Evolutionary conservation across 164 flowering plant genomes (phyloP).

Genomic region (Liriodendron chinense): DNA sequence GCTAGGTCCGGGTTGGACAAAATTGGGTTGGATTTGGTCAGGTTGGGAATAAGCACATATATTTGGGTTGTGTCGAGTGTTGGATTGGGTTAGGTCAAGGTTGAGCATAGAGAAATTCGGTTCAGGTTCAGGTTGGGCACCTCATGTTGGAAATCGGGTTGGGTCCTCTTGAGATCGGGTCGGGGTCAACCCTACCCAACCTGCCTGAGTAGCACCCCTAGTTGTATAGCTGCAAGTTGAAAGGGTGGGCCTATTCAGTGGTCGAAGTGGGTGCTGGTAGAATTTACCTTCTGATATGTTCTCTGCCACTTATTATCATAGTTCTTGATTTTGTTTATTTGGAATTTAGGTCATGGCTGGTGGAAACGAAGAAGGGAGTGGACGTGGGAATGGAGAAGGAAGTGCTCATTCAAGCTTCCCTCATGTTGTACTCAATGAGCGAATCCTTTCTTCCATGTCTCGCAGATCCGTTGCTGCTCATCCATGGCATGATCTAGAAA

Average conservation of each 20-base stretch:
- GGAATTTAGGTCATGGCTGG: conserved; percentile 31
- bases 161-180: too few relatives aligned
- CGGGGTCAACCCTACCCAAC: not conserved
- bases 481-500: conserved; percentile 96
- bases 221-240: not conserved
- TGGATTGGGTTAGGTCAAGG: too few relatives aligned
- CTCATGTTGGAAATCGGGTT: too few relatives aligned
- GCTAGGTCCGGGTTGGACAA: too few relatives aligned
- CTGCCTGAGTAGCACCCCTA: not conserved
- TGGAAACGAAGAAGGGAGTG: conserved; percentile 1
- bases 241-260: not conserved
- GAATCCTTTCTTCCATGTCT: conserved; percentile 78
- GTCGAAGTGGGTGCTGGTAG: not conserved
- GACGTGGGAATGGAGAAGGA: conserved; percentile 25
- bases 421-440: conserved; percentile 59
- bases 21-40: too few relatives aligned
- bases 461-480: conserved; percentile 88
- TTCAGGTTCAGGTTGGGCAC: too few relatives aligned
- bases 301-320: not conserved
- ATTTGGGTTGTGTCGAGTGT: too few relatives aligned
- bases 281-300: not conserved
- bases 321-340: not conserved
- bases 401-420: conserved; percentile 25
- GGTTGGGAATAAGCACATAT: too few relatives aligned
- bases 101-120: too few relatives aligned